Evolutionary conservation across 257 asterid species (phyloP).

Genomic region (Lithospermum erythrorhizon): DNA sequence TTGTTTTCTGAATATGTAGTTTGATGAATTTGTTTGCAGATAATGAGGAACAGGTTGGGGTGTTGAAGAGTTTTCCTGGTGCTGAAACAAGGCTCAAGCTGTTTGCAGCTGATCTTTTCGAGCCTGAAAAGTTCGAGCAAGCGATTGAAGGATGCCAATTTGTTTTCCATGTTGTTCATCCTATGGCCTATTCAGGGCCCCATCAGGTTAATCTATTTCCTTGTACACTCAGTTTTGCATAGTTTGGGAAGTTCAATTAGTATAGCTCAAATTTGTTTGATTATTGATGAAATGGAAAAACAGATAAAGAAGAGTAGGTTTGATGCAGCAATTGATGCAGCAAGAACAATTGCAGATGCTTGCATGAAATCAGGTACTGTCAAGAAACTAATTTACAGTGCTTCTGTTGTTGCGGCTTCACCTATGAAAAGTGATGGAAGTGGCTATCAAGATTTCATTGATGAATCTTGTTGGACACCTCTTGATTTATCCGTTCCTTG

Average conservation of each 20-base stretch:
- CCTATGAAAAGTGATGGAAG: slow-evolving; percentile 24
- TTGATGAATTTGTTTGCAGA: slow-evolving; percentile 17
- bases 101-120: slow-evolving; percentile 55
- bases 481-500: slow-evolving; percentile 11
- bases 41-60: slow-evolving; percentile 42
- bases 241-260: background rate
- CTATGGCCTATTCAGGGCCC: slow-evolving; percentile 23
- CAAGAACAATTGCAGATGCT: slow-evolving; percentile 18
- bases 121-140: slow-evolving; percentile 30
- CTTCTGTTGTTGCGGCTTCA: slow-evolving; percentile 26
- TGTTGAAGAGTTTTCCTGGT: slow-evolving; percentile 31
- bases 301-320: slow-evolving; percentile 7
- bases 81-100: slow-evolving; percentile 35
- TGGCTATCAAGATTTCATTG: slow-evolving; percentile 26
- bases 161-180: slow-evolving; percentile 65
- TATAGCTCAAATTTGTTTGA: background rate
- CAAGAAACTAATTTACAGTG: slow-evolving; percentile 24
- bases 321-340: slow-evolving; percentile 34
- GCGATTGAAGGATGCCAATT: slow-evolving; percentile 46
- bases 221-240: background rate
- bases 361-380: slow-evolving; percentile 25
- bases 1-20: too few species aligned
- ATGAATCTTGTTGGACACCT: slow-evolving; percentile 41
- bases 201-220: slow-evolving; percentile 14
- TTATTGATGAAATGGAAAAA: background rate